These are phyloP conservation scores for Panaeolus papilionaceus DNA, from an alignment of 768 basidiomycete genomes.

Conservation along the genomic window DNA sequence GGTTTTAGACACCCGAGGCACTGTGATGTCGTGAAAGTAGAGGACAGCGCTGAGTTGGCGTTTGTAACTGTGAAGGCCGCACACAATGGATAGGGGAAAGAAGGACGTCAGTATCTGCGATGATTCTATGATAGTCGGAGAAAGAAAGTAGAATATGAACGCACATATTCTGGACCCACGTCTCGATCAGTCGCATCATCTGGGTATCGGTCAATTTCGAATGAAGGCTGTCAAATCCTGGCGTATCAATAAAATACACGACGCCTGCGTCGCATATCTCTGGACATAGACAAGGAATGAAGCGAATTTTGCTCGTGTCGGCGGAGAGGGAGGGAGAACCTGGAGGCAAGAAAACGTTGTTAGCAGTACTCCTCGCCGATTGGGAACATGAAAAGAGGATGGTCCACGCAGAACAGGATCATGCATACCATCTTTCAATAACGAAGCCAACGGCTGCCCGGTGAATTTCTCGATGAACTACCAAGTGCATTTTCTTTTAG, in stretches of 20 bases:
- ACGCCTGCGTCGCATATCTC: conserved; percentile 7
- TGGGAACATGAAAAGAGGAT: background rate
- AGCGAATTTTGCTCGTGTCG: conserved; percentile 11
- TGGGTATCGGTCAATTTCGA: conserved; percentile 8
- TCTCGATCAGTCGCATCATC: conserved; percentile 11
- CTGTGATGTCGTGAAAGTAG: conserved; percentile 10
- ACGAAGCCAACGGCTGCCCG: background rate
- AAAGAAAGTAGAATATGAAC: background rate
- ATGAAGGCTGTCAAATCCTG: conserved; percentile 9
- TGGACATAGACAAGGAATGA: conserved; percentile 4
- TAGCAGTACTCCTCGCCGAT: background rate
- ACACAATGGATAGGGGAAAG: background rate
- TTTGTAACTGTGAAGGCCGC: conserved; percentile 9
- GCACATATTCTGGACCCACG: conserved; percentile 8
- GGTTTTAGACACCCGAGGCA: conserved; percentile 5
- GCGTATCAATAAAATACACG: conserved; percentile 12
- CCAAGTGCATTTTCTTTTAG: background rate
- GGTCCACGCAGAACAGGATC: background rate
- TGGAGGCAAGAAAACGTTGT: background rate
- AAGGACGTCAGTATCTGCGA: background rate
- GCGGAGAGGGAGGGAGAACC: background rate
- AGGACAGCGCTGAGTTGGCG: conserved; percentile 5
- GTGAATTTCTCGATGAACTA: conserved; percentile 12
- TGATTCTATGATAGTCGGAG: background rate
- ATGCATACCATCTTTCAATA: conserved; percentile 1